Percentiles rank a stretch among this genome's conserved stretches.
Conservation (phyloP, 192 early-diverging fungal species). For the Pilaira anomala region DNA sequence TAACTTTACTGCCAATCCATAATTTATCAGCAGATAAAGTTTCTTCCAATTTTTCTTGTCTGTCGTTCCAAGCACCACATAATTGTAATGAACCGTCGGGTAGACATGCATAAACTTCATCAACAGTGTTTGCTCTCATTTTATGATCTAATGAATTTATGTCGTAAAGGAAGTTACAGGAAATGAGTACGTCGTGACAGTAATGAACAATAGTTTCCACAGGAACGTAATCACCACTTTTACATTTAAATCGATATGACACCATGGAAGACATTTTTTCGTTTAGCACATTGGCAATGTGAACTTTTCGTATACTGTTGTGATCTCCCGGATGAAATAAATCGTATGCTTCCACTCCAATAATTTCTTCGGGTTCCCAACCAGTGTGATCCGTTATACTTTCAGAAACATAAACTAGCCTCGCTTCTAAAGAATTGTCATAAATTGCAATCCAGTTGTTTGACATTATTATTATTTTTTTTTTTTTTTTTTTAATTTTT, state of each 20-base stretch:
- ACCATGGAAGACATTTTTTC: slow-evolving; percentile 45
- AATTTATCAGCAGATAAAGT: neutral
- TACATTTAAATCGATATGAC: slow-evolving; percentile 35
- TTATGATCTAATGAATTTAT: slow-evolving; percentile 16
- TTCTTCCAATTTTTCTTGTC: neutral
- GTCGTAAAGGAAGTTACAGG: slow-evolving; percentile 6
- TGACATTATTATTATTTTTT: neutral
- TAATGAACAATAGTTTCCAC: slow-evolving; percentile 30
- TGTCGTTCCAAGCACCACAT: slow-evolving; percentile 4
- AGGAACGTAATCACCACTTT: slow-evolving; percentile 28
- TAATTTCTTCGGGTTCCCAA: slow-evolving; percentile 45
- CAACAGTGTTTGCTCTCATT: slow-evolving; percentile 14
- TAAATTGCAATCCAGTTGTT: slow-evolving; percentile 47
- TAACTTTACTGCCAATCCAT: neutral
- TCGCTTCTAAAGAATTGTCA: slow-evolving; percentile 36
- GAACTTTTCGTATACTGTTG: slow-evolving; percentile 24
- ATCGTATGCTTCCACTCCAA: slow-evolving; percentile 37
- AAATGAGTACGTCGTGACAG: slow-evolving; percentile 28
- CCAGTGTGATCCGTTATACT: slow-evolving; percentile 42
- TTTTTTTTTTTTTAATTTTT: neutral
- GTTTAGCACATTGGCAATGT: slow-evolving; percentile 36
- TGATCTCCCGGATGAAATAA: slow-evolving; percentile 43
- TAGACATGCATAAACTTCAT: slow-evolving; percentile 5
- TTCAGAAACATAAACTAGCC: slow-evolving; percentile 39
- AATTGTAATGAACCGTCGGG: slow-evolving; percentile 9